Evolutionary conservation across 495 filamentous ascomycete genomes (phyloP).

Genomic region (Penicillium egyptiacum): DNA sequence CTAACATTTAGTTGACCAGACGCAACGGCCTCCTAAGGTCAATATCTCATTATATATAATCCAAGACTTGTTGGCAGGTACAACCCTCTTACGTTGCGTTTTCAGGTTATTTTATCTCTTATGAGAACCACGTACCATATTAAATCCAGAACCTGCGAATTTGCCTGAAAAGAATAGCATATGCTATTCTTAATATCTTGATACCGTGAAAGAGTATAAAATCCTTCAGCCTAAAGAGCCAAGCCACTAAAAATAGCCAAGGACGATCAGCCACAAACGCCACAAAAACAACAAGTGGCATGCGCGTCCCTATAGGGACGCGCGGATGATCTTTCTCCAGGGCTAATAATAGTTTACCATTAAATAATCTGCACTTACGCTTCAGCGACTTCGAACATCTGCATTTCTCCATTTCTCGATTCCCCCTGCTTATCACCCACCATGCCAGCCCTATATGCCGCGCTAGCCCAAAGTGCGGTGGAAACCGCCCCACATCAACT

Average conservation of each 20-base stretch:
- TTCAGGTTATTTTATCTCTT: not conserved
- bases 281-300: conserved; percentile 6
- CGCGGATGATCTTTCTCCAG: not conserved
- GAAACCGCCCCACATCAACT: conserved; percentile 33
- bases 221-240: not conserved
- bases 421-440: not conserved
- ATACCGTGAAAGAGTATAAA: not conserved
- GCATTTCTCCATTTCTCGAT: not conserved
- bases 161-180: not conserved
- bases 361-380: not conserved
- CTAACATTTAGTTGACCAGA: not conserved
- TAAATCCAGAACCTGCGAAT: not conserved
- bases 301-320: conserved; percentile 12
- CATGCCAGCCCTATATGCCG: conserved; percentile 37
- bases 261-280: conserved; percentile 1
- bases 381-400: not conserved
- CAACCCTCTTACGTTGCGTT: not conserved
- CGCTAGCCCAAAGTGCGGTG: conserved; percentile 25
- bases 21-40: not conserved
- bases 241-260: conserved; percentile 9
- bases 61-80: not conserved
- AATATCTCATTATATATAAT: not conserved
- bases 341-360: not conserved
- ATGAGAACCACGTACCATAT: not conserved
- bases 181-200: not conserved